A percentile compares a stretch with the other conserved stretches of the same genome.
phyloP scores from a whole-genome alignment of 1,284 basidiomycete genomes.

The Gomphus bonarii region DNA sequence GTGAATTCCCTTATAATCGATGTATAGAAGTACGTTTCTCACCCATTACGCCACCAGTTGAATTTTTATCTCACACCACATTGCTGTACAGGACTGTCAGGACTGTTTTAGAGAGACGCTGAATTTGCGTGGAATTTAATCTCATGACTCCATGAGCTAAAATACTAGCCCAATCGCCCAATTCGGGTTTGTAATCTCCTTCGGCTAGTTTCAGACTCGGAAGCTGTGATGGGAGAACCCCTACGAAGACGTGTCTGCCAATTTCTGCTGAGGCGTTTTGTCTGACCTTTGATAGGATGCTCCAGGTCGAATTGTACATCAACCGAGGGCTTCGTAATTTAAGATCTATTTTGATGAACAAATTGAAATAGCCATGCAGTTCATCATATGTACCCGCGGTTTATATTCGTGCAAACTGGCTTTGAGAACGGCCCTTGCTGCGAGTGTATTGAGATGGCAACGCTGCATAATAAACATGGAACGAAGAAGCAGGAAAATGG shows the following conservation, averaged over 20 bases:
- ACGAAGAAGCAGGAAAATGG: no score
- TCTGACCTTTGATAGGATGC: background rate
- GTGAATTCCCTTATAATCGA: background rate
- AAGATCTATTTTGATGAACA: background rate
- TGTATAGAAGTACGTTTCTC: background rate
- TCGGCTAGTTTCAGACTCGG: background rate
- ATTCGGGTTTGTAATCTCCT: background rate
- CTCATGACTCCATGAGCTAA: background rate
- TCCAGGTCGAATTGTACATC: background rate
- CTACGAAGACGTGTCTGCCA: background rate
- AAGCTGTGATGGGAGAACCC: background rate
- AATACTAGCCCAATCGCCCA: conserved; percentile 1
- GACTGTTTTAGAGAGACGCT: background rate
- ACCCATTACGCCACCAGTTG: background rate
- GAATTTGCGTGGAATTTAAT: background rate
- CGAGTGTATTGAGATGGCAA: no score
- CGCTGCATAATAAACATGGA: no score
- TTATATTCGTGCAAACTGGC: no score
- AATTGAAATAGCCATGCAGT: background rate
- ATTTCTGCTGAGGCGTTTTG: background rate
- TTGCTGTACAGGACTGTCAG: background rate
- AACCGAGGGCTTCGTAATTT: background rate
- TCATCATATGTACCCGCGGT: background rate
- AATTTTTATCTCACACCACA: background rate
- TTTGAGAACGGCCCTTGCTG: no score